Evolutionary conservation across 169 alveolate species (phyloP).

Genomic region (Plasmodium reichenowi): DNA sequence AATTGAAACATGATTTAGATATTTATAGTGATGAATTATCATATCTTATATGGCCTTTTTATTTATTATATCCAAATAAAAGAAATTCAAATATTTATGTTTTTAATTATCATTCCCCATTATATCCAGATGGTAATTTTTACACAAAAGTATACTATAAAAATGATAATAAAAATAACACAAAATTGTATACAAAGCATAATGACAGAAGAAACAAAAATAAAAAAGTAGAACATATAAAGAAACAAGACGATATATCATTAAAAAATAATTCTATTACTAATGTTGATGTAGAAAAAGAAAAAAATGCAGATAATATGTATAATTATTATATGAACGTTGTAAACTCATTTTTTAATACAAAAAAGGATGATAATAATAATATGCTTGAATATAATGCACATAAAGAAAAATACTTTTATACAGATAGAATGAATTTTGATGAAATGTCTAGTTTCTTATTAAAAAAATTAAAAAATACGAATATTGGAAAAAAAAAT

Average conservation of each 20-base stretch:
- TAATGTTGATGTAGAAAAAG: background rate
- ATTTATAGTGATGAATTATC: conserved; percentile 33
- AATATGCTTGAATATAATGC: background rate
- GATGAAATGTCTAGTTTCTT: conserved; percentile 51
- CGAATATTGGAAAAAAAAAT: conserved; percentile 54
- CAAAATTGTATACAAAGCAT: background rate
- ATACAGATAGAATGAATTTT: conserved; percentile 64
- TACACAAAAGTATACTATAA: conserved; percentile 10
- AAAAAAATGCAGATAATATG: background rate
- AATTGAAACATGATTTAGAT: conserved; percentile 57
- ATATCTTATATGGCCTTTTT: conserved; percentile 60
- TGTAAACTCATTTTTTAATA: conserved; percentile 27
- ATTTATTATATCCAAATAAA: conserved; percentile 35
- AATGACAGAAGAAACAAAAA: background rate
- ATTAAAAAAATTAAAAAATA: conserved; percentile 47
- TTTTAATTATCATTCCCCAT: conserved; percentile 55
- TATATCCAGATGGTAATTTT: conserved; percentile 47
- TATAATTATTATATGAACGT: conserved; percentile 18
- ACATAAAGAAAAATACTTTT: conserved; percentile 45
- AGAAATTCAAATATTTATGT: conserved; percentile 35
- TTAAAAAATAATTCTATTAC: background rate
- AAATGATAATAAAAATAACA: background rate
- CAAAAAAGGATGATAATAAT: conserved; percentile 13
- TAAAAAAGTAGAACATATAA: background rate
- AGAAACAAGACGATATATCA: background rate